These are phyloP conservation scores for Fusarium sacchari DNA, from an alignment of 2,329 filamentous ascomycete species.

Conservation along the genomic window DNA sequence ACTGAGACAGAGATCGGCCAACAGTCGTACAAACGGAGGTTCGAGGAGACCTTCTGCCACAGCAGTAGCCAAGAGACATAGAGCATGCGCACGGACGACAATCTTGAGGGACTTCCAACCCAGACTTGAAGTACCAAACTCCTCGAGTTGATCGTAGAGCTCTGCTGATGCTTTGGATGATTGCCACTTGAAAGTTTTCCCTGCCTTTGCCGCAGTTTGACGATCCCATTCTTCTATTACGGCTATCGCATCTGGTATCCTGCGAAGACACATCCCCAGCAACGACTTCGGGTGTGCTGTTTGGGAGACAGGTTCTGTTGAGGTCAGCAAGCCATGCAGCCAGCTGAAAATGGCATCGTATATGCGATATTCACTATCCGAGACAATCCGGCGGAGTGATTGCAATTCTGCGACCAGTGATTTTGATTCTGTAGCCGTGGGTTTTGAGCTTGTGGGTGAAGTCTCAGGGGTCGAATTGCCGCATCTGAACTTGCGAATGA, in stretches of 20 bases:
- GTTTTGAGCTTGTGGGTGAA: neutral
- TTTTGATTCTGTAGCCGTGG: neutral
- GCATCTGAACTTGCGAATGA: conserved; percentile 43
- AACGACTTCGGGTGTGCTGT: conserved; percentile 47
- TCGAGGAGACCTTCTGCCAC: conserved; percentile 47
- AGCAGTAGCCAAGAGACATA: conserved; percentile 45
- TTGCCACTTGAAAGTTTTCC: conserved; percentile 42
- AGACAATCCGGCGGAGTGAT: conserved; percentile 35
- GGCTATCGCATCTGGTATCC: conserved; percentile 44
- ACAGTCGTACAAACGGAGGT: conserved; percentile 40
- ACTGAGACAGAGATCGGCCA: conserved; percentile 46
- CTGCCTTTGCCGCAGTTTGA: conserved; percentile 34
- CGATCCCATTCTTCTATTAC: conserved; percentile 50
- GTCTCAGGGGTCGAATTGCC: conserved; percentile 18
- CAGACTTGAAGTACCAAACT: conserved; percentile 39
- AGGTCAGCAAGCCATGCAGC: conserved; percentile 44
- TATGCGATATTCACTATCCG: conserved; percentile 42
- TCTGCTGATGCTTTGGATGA: conserved; percentile 43
- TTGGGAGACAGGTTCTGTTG: conserved; percentile 37
- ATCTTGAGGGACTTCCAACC: conserved; percentile 51
- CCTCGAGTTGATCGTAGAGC: conserved; percentile 50
- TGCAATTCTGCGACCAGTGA: conserved; percentile 37
- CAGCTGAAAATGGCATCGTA: conserved; percentile 50
- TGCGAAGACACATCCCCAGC: conserved; percentile 51
- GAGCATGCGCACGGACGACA: conserved; percentile 47